Evolutionary conservation across 2,329 filamentous ascomycete genomes (phyloP).

Genomic region (Aspergillus sp.): DNA sequence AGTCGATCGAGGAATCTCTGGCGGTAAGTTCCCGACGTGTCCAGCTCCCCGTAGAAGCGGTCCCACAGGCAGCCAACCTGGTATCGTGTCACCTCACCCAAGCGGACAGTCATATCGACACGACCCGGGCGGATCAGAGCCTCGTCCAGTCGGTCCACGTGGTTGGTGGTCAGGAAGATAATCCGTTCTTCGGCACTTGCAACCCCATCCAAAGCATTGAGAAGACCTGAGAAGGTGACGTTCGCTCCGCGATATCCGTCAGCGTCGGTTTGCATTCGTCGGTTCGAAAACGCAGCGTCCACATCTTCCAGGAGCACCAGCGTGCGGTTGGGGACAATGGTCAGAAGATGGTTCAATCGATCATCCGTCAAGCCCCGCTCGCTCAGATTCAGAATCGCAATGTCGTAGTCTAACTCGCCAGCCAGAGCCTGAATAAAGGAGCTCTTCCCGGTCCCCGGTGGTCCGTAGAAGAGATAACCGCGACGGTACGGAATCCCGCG

Average conservation of each 20-base stretch:
- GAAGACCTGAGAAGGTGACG: constrained; percentile 88
- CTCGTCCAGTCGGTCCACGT: constrained; percentile 83
- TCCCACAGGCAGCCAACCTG: constrained; percentile 90
- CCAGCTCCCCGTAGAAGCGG: constrained; percentile 86
- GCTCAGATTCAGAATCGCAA: constrained; percentile 88
- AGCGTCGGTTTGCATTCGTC: constrained; percentile 65
- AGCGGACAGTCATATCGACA: constrained; percentile 87
- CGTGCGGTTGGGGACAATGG: constrained; percentile 78
- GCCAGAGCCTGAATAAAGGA: constrained; percentile 95
- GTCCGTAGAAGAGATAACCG: constrained; percentile 85
- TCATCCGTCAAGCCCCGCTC: constrained; percentile 89
- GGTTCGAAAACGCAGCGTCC: constrained; percentile 84
- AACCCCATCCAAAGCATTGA: constrained; percentile 87
- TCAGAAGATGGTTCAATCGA: constrained; percentile 79
- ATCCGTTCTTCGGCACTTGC: constrained; percentile 92
- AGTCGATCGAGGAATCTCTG: constrained; percentile 70
- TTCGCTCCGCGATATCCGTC: constrained; percentile 86
- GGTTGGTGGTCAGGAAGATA: constrained; percentile 91
- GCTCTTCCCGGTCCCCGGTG: constrained; percentile 88
- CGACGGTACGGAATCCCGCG: constrained; percentile 91
- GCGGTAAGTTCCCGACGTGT: constrained; percentile 61
- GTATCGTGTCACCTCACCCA: constrained; percentile 81
- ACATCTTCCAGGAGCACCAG: constrained; percentile 85
- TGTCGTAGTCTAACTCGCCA: constrained; percentile 87
- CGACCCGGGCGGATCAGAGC: constrained; percentile 87